phyloP scores from a whole-genome alignment of 306 rosid genomes.

The Glycine tomentella region DNA sequence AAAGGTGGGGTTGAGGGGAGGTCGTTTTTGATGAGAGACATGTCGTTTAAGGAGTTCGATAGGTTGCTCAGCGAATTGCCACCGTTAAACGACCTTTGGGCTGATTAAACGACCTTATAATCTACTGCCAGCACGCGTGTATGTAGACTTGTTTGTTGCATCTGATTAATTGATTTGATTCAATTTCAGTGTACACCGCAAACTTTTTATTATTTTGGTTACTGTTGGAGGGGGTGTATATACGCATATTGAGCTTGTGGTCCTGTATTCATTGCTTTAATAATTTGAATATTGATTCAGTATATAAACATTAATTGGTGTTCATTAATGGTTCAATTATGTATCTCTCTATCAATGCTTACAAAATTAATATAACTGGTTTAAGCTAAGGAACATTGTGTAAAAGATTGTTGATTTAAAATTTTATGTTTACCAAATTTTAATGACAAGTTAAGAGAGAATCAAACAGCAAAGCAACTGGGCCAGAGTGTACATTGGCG shows the following conservation, averaged over 20 bases:
- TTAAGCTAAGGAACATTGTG: not conserved
- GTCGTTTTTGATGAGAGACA: conserved; percentile 55
- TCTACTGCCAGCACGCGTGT: not conserved
- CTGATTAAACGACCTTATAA: conserved; percentile 29
- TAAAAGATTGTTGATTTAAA: not conserved
- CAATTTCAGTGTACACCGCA: not conserved
- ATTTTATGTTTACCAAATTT: not conserved
- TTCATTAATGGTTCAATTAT: not conserved
- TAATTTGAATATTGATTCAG: not conserved
- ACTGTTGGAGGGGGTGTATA: conserved; percentile 11
- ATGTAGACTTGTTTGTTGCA: not conserved
- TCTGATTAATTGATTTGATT: conserved; percentile 20
- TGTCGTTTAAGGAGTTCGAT: conserved; percentile 74
- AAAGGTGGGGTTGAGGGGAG: not conserved
- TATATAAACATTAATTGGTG: not conserved
- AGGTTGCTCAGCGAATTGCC: conserved; percentile 68
- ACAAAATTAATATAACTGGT: not conserved
- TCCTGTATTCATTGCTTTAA: not conserved
- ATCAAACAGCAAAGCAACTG: not conserved
- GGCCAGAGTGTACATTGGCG: too few relatives aligned
- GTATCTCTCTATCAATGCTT: not conserved
- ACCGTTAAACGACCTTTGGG: conserved; percentile 52
- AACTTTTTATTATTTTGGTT: not conserved
- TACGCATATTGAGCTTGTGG: not conserved
- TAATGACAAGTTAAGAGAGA: not conserved